Conservation (phyloP, 2,329 filamentous ascomycete genomes). For the Trichophyton benhamiae region DNA sequence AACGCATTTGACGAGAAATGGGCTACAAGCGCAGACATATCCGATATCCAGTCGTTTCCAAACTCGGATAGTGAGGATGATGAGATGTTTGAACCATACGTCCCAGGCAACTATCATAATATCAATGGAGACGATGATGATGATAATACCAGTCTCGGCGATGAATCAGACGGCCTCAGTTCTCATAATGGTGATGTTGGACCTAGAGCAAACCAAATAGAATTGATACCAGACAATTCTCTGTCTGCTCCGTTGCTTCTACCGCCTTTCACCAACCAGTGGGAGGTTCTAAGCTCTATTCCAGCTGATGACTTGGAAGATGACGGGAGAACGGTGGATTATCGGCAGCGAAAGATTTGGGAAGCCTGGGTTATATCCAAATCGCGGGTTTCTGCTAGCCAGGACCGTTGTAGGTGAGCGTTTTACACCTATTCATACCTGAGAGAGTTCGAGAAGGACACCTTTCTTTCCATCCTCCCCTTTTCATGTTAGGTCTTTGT, state of each 20-base stretch:
- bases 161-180: slow-evolving; percentile 15
- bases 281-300: slow-evolving; percentile 19
- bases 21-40: slow-evolving; percentile 16
- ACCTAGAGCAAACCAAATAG: slow-evolving; percentile 14
- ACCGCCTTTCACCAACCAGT: slow-evolving; percentile 11
- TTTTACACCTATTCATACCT: background rate
- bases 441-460: background rate
- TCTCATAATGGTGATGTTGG: slow-evolving; percentile 15
- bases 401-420: background rate
- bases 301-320: slow-evolving; percentile 26
- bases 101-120: background rate
- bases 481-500: background rate
- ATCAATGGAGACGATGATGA: slow-evolving; percentile 8
- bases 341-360: slow-evolving; percentile 26
- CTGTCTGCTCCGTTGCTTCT: slow-evolving; percentile 9
- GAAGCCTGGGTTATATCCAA: slow-evolving; percentile 28
- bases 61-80: slow-evolving; percentile 14
- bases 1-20: slow-evolving; percentile 38
- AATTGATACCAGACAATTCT: slow-evolving; percentile 14
- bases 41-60: slow-evolving; percentile 13
- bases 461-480: background rate
- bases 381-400: slow-evolving; percentile 2
- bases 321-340: slow-evolving; percentile 24
- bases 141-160: slow-evolving; percentile 12
- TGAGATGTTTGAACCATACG: slow-evolving; percentile 14